A percentile compares a stretch with the other conserved stretches of the same genome.
phyloP scores from a whole-genome alignment of 164 flowering plant species.

The Vitis labrusca region DNA sequence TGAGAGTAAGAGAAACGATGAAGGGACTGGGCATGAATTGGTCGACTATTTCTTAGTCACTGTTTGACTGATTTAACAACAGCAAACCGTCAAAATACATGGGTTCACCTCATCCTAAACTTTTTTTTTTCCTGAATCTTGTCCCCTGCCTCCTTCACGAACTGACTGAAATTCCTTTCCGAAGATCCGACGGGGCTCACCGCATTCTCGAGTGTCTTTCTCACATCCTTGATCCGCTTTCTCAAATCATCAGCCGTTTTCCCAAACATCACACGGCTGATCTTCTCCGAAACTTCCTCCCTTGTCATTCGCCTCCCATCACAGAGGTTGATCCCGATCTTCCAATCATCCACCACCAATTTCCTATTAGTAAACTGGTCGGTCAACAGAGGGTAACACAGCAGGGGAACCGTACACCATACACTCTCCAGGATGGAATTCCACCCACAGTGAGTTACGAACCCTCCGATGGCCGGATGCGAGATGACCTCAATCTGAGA shows the following conservation, averaged over 20 bases:
- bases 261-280: slow-evolving; percentile 33
- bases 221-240: slow-evolving; percentile 23
- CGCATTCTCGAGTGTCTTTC: slow-evolving; percentile 30
- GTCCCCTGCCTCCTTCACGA: slow-evolving; percentile 23
- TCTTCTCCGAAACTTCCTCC: slow-evolving; percentile 35
- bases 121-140: no score
- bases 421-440: slow-evolving; percentile 63
- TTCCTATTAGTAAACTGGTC: slow-evolving; percentile 65
- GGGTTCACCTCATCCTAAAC: no score
- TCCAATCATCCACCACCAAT: slow-evolving; percentile 63
- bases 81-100: no score
- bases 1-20: no score
- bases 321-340: slow-evolving; percentile 41
- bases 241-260: slow-evolving; percentile 25
- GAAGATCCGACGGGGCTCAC: slow-evolving; percentile 40
- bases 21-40: no score
- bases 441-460: slow-evolving; percentile 74
- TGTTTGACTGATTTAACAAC: no score
- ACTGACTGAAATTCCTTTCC: slow-evolving; percentile 27
- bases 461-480: slow-evolving; percentile 57
- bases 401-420: slow-evolving; percentile 48
- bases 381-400: slow-evolving; percentile 53
- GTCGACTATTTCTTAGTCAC: no score
- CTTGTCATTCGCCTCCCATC: slow-evolving; percentile 19
- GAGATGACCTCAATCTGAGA: slow-evolving; percentile 42